A percentile compares a stretch with the other conserved stretches of the same genome.
Conservation (phyloP, 2,329 filamentous ascomycete genomes). For the Hypoxylon sp. region DNA sequence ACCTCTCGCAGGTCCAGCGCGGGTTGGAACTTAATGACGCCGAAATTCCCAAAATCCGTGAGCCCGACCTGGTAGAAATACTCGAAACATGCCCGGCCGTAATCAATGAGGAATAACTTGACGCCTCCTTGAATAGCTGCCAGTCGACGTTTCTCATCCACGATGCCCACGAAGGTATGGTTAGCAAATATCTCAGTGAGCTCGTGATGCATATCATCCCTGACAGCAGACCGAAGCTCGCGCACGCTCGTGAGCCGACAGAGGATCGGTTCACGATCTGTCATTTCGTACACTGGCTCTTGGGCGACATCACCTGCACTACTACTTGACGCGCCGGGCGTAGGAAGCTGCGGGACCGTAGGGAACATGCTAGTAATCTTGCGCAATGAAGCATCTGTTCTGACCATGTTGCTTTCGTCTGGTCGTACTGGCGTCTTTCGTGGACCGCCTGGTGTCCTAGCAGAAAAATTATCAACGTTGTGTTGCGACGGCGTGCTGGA, state of each 20-base stretch:
- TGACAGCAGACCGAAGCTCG: slow-evolving; percentile 82
- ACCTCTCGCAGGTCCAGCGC: slow-evolving; percentile 78
- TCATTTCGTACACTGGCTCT: slow-evolving; percentile 72
- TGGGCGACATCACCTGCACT: slow-evolving; percentile 41
- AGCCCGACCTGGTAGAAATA: slow-evolving; percentile 97
- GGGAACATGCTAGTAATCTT: slow-evolving; percentile 98
- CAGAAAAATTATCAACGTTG: slow-evolving; percentile 47
- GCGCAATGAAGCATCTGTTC: slow-evolving; percentile 87
- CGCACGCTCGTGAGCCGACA: slow-evolving; percentile 89
- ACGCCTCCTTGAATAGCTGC: slow-evolving; percentile 95
- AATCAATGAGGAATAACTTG: slow-evolving; percentile 92
- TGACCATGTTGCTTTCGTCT: slow-evolving; percentile 88
- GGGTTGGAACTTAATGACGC: slow-evolving; percentile 82
- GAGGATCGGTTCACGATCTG: slow-evolving; percentile 74
- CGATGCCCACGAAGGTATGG: slow-evolving; percentile 93
- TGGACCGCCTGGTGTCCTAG: slow-evolving; percentile 53
- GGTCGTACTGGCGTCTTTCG: slow-evolving; percentile 65
- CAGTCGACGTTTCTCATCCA: slow-evolving; percentile 87
- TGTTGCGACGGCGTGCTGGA: slow-evolving; percentile 47
- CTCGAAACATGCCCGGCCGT: slow-evolving; percentile 86
- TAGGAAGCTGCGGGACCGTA: slow-evolving; percentile 59
- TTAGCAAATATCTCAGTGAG: slow-evolving; percentile 88
- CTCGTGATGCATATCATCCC: slow-evolving; percentile 83
- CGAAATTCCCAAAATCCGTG: slow-evolving; percentile 96
- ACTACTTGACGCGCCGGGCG: slow-evolving; percentile 47